Evolutionary conservation across 768 basidiomycete genomes (phyloP), one percentile per base, ranked within the genome.

Genomic region (Hypsizygus marmoreus): DNA sequence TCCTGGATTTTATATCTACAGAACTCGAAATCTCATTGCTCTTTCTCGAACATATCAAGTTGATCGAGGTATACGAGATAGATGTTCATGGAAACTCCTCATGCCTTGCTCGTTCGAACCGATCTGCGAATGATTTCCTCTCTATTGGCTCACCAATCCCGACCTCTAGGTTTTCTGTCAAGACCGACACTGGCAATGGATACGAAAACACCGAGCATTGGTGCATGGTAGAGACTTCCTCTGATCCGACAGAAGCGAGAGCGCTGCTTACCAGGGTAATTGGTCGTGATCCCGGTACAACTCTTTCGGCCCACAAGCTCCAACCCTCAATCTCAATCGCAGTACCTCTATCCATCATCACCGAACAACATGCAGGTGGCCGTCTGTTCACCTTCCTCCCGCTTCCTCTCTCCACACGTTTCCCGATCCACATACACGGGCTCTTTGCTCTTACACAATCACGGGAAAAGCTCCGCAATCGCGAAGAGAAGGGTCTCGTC

Each of bases 331-430:
- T 77, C 20, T 67, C 69, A 0, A 59, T 75, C 1, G 74, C 74
- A 1, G 47, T 66, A 6, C 66, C 66, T 4, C 33, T 66, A 17
- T 56, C 66, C 2, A 51, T 53, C 16, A 34, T 47, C 0, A 4
- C 40, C 4, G 14, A 35, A 11, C 24, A 46, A 8, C 33, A 40
- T 2, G 48, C 32, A 1, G 40, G 47, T n/a, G 78, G 78, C 1
- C 63, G 73, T 3, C 59, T 81, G 10, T 81, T 77, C 55, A 77
- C 77, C 0, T 74, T 65, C 33, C 68, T 79, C 5, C 77, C 77
- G 0, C 59, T 81, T 0, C 78, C 79, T 0, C 57, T 79, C 17
- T 47, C 51, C 1, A 79, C 78, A 0, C 64, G 66, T 4, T 77
- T 77, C 41, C 70, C 72, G 0, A 61, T 65, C 4, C 77, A 79